Percentiles rank a stretch among this genome's conserved stretches.
These are phyloP conservation scores for Tephrocybe rancida DNA, from an alignment of 768 basidiomycete species.

Conservation along the genomic window DNA sequence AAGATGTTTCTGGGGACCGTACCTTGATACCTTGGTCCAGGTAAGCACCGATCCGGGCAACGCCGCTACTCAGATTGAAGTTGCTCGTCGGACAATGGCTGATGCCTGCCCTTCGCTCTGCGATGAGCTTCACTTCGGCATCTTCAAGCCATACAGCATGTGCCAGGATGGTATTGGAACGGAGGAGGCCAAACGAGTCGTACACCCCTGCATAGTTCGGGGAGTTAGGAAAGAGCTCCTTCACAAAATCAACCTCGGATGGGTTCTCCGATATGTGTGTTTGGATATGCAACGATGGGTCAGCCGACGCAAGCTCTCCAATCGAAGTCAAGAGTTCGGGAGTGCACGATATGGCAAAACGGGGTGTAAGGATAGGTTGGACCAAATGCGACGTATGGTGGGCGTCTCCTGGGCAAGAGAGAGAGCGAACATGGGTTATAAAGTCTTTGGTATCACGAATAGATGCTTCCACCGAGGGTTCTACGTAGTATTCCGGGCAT, in stretches of 20 bases:
- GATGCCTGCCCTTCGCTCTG: conserved; percentile 66
- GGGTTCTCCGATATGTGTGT: conserved; percentile 92
- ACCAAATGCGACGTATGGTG: conserved; percentile 56
- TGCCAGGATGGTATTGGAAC: conserved; percentile 81
- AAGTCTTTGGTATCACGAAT: conserved; percentile 62
- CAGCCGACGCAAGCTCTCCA: conserved; percentile 58
- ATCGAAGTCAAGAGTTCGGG: conserved; percentile 64
- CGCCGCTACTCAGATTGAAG: conserved; percentile 86
- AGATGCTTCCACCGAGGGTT: conserved; percentile 61
- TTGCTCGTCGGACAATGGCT: conserved; percentile 96
- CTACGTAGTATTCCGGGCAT: conserved; percentile 67
- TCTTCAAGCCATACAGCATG: conserved; percentile 84
- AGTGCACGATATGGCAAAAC: conserved; percentile 94
- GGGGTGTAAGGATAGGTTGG: conserved; percentile 89
- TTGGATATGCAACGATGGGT: conserved; percentile 76
- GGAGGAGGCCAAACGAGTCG: conserved; percentile 74
- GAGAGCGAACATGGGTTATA: conserved; percentile 67
- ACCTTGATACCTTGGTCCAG: conserved; percentile 90
- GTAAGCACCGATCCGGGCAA: conserved; percentile 76
- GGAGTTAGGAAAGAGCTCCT: conserved; percentile 64
- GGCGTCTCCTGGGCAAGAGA: conserved; percentile 37
- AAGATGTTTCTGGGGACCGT: conserved; percentile 9
- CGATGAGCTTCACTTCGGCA: conserved; percentile 74
- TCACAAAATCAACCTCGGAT: conserved; percentile 68
- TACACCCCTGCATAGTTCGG: conserved; percentile 81